These are phyloP conservation scores for Sphagnum magellanicum DNA, from an alignment of 228 moss, liverwort and hornwort species.

Conservation along the genomic window DNA sequence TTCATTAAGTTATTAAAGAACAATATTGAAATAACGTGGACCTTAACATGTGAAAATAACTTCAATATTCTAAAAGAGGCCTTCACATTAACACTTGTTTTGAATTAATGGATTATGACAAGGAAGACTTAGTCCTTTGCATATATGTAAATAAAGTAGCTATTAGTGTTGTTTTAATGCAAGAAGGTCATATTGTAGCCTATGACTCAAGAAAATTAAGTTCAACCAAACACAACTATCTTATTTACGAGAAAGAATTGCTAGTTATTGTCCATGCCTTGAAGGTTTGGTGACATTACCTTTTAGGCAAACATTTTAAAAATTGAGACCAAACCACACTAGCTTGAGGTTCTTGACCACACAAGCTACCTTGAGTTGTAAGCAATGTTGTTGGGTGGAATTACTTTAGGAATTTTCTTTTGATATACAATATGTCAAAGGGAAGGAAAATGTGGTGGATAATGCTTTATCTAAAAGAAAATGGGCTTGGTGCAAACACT, in stretches of 20 bases:
- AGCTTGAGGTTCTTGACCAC: neutral
- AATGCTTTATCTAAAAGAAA: neutral
- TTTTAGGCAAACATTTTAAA: too few species aligned
- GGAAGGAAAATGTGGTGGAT: neutral
- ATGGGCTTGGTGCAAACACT: neutral
- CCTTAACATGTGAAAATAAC: neutral
- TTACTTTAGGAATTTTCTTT: neutral
- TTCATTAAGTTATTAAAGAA: neutral
- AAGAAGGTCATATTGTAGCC: too few species aligned
- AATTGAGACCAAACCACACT: too few species aligned
- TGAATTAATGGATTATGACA: neutral
- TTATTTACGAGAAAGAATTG: too few species aligned
- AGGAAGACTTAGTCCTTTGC: neutral
- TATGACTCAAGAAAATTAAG: too few species aligned
- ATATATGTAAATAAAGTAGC: too few species aligned
- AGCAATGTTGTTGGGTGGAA: neutral
- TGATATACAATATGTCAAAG: neutral
- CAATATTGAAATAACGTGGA: neutral
- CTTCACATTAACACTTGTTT: neutral
- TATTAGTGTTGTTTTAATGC: too few species aligned
- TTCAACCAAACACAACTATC: too few species aligned
- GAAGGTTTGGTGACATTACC: too few species aligned
- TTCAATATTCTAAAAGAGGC: neutral
- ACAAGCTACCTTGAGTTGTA: neutral
- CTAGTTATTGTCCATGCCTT: too few species aligned